Evolutionary conservation across 2,329 filamentous ascomycete genomes (phyloP).

Genomic region (Fusarium sp.): DNA sequence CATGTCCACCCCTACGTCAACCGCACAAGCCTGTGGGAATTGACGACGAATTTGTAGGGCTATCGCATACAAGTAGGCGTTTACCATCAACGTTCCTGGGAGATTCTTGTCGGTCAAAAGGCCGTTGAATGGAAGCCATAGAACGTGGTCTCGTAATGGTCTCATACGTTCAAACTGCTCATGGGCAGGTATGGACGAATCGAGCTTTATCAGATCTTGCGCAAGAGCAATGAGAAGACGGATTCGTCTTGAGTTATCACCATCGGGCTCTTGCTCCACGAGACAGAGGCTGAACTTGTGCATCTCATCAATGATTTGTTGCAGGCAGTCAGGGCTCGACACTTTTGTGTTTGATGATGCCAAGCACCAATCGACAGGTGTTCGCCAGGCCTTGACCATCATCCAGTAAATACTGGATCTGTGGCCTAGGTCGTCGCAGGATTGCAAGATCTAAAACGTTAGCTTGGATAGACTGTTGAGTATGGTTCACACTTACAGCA

Average conservation of each 20-base stretch:
- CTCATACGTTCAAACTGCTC: slow-evolving; percentile 22
- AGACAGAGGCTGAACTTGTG: slow-evolving; percentile 7
- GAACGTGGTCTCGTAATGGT: slow-evolving; percentile 14
- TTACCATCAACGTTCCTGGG: slow-evolving; percentile 25
- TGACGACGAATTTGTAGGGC: slow-evolving; percentile 18
- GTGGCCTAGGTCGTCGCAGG: slow-evolving; percentile 14
- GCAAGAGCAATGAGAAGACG: slow-evolving; percentile 18
- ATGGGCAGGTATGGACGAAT: background rate
- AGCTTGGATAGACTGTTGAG: background rate
- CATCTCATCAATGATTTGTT: slow-evolving; percentile 22
- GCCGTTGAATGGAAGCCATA: slow-evolving; percentile 24
- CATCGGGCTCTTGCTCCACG: slow-evolving; percentile 8
- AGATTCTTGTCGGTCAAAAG: slow-evolving; percentile 19
- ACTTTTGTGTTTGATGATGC: background rate
- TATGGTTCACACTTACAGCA: background rate
- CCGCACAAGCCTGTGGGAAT: slow-evolving; percentile 12
- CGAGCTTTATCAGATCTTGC: slow-evolving; percentile 13
- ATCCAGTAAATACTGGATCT: slow-evolving; percentile 14
- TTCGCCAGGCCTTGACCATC: slow-evolving; percentile 22
- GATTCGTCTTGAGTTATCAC: slow-evolving; percentile 12
- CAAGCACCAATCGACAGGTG: background rate
- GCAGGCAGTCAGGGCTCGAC: background rate
- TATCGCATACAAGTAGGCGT: slow-evolving; percentile 22
- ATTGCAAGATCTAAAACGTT: slow-evolving; percentile 9
- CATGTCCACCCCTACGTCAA: slow-evolving; percentile 18